Conservation (phyloP, 257 asterid species). For the Solanum ossicruentum region DNA sequence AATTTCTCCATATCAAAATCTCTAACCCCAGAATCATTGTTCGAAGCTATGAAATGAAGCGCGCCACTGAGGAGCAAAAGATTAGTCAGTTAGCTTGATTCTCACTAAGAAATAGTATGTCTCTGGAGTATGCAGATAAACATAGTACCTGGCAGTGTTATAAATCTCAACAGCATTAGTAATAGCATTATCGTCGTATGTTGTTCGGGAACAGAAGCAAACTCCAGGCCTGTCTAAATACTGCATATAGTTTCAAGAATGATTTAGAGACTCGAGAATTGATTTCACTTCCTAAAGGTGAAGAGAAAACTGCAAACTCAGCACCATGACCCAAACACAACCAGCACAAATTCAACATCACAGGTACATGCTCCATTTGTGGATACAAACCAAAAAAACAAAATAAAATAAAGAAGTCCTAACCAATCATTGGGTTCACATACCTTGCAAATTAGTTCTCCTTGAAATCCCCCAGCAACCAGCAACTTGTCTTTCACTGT, state of each 20-base stretch:
- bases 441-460: slow-evolving; percentile 92
- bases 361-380: neutral
- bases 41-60: slow-evolving; percentile 77
- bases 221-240: slow-evolving; percentile 81
- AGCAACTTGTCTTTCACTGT: slow-evolving; percentile 81
- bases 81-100: neutral
- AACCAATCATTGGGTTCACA: neutral
- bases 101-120: neutral
- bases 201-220: slow-evolving; percentile 77
- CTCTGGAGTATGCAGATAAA: neutral
- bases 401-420: neutral
- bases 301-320: neutral
- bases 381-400: neutral
- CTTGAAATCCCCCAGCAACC: slow-evolving; percentile 98
- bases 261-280: neutral
- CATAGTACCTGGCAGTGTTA: slow-evolving; percentile 51
- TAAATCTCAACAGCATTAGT: slow-evolving; percentile 88
- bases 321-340: neutral
- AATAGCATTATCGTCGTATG: slow-evolving; percentile 93
- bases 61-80: slow-evolving; percentile 17
- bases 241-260: slow-evolving; percentile 30
- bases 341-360: neutral
- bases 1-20: slow-evolving; percentile 83
- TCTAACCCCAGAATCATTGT: slow-evolving; percentile 82
- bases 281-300: neutral